A percentile compares a stretch with the other conserved stretches of the same genome.
These are phyloP conservation scores for Dactylonectria macrodidyma DNA, from an alignment of 2,329 filamentous ascomycete genomes.

Conservation along the genomic window DNA sequence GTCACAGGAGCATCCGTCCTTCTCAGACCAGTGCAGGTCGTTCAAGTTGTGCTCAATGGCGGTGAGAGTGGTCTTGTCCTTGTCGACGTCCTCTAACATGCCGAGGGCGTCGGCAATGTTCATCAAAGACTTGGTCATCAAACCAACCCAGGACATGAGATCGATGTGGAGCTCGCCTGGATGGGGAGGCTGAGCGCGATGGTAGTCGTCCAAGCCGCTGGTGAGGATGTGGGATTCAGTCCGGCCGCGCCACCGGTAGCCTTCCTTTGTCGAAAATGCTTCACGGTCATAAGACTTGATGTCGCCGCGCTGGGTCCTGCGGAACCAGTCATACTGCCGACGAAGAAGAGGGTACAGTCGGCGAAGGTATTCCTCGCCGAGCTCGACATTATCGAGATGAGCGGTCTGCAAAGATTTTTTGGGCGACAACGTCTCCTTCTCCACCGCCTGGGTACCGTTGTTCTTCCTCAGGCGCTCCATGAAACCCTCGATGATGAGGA, in stretches of 20 bases:
- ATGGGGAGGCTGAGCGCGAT: conserved; percentile 92
- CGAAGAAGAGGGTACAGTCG: conserved; percentile 90
- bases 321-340: conserved; percentile 95
- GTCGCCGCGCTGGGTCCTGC: conserved; percentile 90
- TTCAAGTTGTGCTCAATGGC: conserved; percentile 90
- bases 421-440: conserved; percentile 60
- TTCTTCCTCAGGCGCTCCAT: conserved; percentile 80
- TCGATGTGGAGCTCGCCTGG: conserved; percentile 97
- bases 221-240: conserved; percentile 90
- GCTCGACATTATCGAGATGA: conserved; percentile 77
- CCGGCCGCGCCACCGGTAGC: conserved; percentile 94
- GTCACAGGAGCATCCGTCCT: conserved; percentile 90
- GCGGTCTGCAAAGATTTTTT: conserved; percentile 69
- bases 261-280: conserved; percentile 91
- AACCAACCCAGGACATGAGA: conserved; percentile 96
- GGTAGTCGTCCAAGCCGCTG: conserved; percentile 96
- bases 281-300: conserved; percentile 92
- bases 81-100: conserved; percentile 80
- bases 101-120: conserved; percentile 85
- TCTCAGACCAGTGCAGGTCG: conserved; percentile 92
- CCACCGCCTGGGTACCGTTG: conserved; percentile 62
- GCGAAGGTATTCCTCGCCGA: conserved; percentile 79
- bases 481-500: conserved; percentile 88
- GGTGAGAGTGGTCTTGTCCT: conserved; percentile 79
- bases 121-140: conserved; percentile 90